phyloP scores from a whole-genome alignment of 2,329 filamentous ascomycete genomes.

The Diaporthe sp. region DNA sequence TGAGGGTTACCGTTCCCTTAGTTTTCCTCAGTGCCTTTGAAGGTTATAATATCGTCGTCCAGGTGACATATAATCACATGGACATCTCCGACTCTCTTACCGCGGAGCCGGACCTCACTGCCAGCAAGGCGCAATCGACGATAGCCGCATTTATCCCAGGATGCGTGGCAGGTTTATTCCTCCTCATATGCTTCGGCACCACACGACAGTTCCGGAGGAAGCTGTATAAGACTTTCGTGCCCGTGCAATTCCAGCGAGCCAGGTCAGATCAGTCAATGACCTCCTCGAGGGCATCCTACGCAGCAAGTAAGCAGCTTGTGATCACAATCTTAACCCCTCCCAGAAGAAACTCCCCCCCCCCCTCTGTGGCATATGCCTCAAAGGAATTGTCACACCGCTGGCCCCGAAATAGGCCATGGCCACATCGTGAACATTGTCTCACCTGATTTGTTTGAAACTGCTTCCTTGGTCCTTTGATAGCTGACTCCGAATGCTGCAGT shows the following conservation, averaged over 20 bases:
- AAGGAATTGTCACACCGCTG: too few species aligned
- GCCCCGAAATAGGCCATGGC: too few species aligned
- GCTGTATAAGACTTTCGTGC: conserved; percentile 27
- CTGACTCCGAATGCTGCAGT: too few species aligned
- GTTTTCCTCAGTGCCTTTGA: conserved; percentile 28
- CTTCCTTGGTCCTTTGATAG: too few species aligned
- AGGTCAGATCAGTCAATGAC: neutral
- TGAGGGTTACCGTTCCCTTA: conserved; percentile 24
- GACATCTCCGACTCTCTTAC: neutral
- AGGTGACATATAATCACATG: neutral
- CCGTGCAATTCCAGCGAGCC: neutral
- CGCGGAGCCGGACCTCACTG: conserved; percentile 28
- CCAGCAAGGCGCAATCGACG: neutral
- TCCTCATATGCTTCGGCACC: conserved; percentile 31
- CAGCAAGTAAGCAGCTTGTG: too few species aligned
- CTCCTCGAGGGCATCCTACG: conserved; percentile 19
- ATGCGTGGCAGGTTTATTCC: conserved; percentile 31
- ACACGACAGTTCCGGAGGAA: conserved; percentile 26
- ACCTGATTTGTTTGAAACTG: too few species aligned
- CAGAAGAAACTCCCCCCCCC: too few species aligned
- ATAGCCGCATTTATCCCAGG: conserved; percentile 30
- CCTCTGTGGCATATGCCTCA: too few species aligned
- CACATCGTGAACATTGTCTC: too few species aligned
- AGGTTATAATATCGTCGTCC: conserved; percentile 26
- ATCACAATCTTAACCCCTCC: too few species aligned